phyloP scores from a whole-genome alignment of 1,284 basidiomycete genomes.

The Microbotryum silenes-acaulis region DNA sequence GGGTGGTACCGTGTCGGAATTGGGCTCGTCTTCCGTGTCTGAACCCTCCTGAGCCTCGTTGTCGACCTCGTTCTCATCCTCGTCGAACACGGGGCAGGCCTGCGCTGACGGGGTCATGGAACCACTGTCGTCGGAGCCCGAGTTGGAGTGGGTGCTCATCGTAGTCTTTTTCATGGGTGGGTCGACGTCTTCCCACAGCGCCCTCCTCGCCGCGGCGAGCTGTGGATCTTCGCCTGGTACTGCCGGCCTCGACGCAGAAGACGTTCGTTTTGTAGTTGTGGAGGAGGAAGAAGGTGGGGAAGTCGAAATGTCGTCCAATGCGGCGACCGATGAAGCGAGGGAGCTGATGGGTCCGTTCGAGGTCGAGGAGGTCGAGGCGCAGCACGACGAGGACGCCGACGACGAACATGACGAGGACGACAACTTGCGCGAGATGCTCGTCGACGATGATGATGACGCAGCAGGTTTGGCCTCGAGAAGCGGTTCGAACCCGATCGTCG shows the following conservation, averaged over 20 bases:
- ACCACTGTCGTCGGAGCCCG: not conserved
- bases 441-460: not conserved
- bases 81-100: not conserved
- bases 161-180: not conserved
- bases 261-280: constrained; percentile 4
- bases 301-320: not conserved
- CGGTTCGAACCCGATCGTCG: not conserved
- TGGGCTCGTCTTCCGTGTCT: constrained; percentile 6
- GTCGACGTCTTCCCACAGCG: constrained; percentile 23
- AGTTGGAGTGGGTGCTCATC: not conserved
- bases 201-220: constrained; percentile 22
- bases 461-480: not conserved
- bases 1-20: not conserved
- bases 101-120: not conserved
- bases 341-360: not conserved
- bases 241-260: constrained; percentile 11
- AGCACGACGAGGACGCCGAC: not conserved
- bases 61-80: not conserved
- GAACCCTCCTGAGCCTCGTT: not conserved
- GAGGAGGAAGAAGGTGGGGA: constrained; percentile 2
- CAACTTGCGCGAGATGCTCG: constrained; percentile 11
- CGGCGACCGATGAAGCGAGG: not conserved
- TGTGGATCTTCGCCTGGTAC: constrained; percentile 24
- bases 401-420: not conserved
- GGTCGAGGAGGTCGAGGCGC: not conserved